A percentile compares a stretch with the other conserved stretches of the same genome.
These are phyloP conservation scores for Puya raimondii DNA, from an alignment of 176 grass and related monocot species.

Conservation along the genomic window DNA sequence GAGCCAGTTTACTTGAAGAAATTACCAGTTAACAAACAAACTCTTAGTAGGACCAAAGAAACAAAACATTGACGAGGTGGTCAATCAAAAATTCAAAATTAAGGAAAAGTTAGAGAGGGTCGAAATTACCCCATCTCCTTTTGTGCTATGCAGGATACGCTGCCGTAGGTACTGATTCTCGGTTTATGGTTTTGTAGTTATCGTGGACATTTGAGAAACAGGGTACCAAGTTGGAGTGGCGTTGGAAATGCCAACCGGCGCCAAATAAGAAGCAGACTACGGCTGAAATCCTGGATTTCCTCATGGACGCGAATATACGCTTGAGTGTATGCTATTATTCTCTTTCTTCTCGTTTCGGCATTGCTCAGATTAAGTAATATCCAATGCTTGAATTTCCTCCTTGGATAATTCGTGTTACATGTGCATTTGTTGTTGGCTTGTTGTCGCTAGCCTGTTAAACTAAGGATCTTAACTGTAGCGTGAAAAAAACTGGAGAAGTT, in stretches of 20 bases:
- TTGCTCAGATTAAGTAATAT: background rate
- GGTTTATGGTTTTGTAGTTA: constrained; percentile 36
- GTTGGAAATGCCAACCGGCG: constrained; percentile 82
- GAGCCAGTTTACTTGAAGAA: too few species aligned
- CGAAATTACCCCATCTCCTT: background rate
- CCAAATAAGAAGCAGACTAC: constrained; percentile 49
- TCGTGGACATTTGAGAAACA: constrained; percentile 90
- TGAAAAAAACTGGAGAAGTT: too few species aligned
- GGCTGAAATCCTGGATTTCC: constrained; percentile 71
- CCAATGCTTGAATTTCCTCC: background rate
- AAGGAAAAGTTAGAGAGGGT: too few species aligned
- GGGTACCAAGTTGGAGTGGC: constrained; percentile 88
- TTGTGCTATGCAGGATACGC: background rate
- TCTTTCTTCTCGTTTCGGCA: background rate
- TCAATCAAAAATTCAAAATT: too few species aligned
- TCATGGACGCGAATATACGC: constrained; percentile 90
- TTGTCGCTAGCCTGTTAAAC: too few species aligned
- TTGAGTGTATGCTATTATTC: constrained; percentile 56
- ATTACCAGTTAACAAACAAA: too few species aligned
- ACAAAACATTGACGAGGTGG: too few species aligned
- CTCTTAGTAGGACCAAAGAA: too few species aligned
- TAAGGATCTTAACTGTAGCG: too few species aligned
- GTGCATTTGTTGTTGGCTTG: too few species aligned
- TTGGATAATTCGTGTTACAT: too few species aligned
- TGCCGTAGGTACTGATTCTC: background rate